These are phyloP conservation scores for Buxus sempervirens DNA, from an alignment of 164 flowering plant genomes.

Conservation along the genomic window DNA sequence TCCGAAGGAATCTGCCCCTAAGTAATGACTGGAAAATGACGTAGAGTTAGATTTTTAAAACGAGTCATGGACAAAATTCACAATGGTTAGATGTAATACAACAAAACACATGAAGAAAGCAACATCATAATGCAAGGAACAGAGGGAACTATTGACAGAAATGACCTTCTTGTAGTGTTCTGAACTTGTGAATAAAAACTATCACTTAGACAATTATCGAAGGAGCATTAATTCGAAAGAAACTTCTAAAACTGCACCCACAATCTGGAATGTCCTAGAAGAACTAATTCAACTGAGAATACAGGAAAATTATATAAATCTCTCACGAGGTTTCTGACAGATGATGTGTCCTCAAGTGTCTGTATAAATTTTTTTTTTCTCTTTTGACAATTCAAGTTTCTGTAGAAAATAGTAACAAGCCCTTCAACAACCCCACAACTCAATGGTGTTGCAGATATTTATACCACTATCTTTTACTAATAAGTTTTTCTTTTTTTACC, in stretches of 20 bases:
- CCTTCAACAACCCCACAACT: too few species aligned
- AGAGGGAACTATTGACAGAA: background rate
- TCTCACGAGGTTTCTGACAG: too few species aligned
- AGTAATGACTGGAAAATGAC: conserved; percentile 64
- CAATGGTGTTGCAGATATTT: too few species aligned
- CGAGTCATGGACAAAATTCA: background rate
- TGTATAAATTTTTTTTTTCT: too few species aligned
- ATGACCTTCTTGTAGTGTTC: background rate
- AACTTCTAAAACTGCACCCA: background rate
- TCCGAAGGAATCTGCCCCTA: conserved; percentile 77
- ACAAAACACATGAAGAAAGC: background rate
- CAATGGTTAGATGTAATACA: background rate
- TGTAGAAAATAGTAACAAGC: too few species aligned
- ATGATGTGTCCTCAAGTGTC: too few species aligned
- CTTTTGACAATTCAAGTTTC: too few species aligned
- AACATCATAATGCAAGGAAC: background rate
- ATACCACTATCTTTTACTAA: too few species aligned
- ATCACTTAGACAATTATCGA: background rate
- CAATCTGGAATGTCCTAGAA: background rate
- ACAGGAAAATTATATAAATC: background rate
- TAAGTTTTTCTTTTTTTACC: too few species aligned
- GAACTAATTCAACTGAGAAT: background rate
- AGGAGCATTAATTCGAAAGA: background rate
- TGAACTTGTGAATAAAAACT: background rate
- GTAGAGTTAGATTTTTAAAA: conserved; percentile 11